Conservation (phyloP, 1,284 basidiomycete species). For the Fistulinella cinereoalba region DNA sequence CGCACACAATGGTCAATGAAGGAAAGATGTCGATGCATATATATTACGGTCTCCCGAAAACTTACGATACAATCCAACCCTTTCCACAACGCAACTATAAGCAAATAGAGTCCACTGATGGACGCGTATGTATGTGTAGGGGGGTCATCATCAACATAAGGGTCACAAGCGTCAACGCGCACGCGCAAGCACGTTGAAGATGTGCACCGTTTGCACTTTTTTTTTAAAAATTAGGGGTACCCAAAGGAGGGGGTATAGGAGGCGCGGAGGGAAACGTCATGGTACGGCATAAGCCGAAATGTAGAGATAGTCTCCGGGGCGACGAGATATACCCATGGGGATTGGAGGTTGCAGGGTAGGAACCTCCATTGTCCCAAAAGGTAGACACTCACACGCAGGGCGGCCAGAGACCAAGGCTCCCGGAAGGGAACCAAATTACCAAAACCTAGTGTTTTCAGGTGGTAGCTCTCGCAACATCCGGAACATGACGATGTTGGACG, state of each 20-base stretch:
- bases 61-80: no score
- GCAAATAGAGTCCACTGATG: no score
- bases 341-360: not conserved
- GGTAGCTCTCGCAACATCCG: constrained; percentile 39
- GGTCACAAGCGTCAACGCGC: no score
- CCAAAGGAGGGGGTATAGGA: not conserved
- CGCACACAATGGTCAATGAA: no score
- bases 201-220: constrained; percentile 1
- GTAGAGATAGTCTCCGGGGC: not conserved
- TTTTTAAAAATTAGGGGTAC: not conserved
- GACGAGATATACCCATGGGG: constrained; percentile 1
- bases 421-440: constrained; percentile 23
- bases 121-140: not conserved
- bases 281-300: not conserved
- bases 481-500: constrained; percentile 53
- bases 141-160: not conserved
- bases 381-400: not conserved
- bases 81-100: no score
- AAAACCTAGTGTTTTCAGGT: constrained; percentile 37
- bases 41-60: no score
- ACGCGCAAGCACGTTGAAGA: not conserved
- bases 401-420: not conserved
- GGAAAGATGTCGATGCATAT: no score
- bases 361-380: constrained; percentile 1
- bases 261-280: not conserved